Evolutionary conservation across 2,329 filamentous ascomycete genomes (phyloP).

Genomic region (Sclerotinia subarctica): DNA sequence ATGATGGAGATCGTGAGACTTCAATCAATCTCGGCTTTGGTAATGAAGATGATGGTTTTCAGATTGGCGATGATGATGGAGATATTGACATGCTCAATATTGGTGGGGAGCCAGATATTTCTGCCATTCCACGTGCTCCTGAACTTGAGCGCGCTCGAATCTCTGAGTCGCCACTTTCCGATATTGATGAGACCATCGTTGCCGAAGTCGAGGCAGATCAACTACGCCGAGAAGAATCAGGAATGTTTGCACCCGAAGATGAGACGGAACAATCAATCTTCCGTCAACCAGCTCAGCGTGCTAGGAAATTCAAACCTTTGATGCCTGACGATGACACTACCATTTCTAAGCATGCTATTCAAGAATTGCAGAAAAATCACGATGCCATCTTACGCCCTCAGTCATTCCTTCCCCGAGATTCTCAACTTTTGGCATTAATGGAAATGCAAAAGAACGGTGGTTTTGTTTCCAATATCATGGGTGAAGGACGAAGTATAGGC

Average conservation of each 20-base stretch:
- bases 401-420: slow-evolving; percentile 81
- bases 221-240: slow-evolving; percentile 47
- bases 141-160: slow-evolving; percentile 56
- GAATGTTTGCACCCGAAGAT: slow-evolving; percentile 56
- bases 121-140: slow-evolving; percentile 47
- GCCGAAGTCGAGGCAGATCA: slow-evolving; percentile 56
- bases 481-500: slow-evolving; percentile 69
- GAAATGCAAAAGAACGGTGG: slow-evolving; percentile 88
- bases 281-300: slow-evolving; percentile 67
- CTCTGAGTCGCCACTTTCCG: slow-evolving; percentile 67
- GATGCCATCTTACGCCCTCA: slow-evolving; percentile 81
- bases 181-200: slow-evolving; percentile 62
- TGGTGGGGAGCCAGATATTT: slow-evolving; percentile 56
- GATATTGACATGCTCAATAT: slow-evolving; percentile 62
- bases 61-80: slow-evolving; percentile 60
- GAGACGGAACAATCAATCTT: slow-evolving; percentile 57
- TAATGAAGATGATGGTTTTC: slow-evolving; percentile 48
- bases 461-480: slow-evolving; percentile 84
- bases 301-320: slow-evolving; percentile 75
- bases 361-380: slow-evolving; percentile 79
- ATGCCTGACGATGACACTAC: slow-evolving; percentile 75
- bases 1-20: slow-evolving; percentile 50
- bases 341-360: slow-evolving; percentile 73
- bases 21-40: slow-evolving; percentile 54
- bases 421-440: slow-evolving; percentile 80